phyloP scores from a whole-genome alignment of 2,329 filamentous ascomycete genomes.

The Sarocladium oryzae region DNA sequence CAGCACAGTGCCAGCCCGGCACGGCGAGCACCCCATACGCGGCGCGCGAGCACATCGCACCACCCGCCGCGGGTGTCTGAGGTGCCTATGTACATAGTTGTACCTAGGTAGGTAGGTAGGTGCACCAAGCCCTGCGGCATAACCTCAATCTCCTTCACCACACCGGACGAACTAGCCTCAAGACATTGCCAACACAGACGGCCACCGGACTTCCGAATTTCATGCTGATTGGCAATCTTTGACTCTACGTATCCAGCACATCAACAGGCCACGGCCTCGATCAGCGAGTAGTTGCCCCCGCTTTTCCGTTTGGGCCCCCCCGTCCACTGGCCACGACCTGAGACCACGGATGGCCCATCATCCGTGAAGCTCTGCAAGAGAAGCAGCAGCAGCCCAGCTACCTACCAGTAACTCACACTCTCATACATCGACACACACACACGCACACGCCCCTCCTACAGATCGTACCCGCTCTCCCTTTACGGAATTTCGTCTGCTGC shows the following conservation, averaged over 20 bases:
- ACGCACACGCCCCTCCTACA: background rate
- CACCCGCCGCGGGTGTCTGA: too few species aligned
- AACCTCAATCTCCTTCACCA: background rate
- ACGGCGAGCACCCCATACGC: background rate
- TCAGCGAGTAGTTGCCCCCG: background rate
- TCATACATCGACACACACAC: too few species aligned
- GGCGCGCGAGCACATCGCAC: background rate
- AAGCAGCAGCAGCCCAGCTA: background rate
- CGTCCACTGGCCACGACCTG: background rate
- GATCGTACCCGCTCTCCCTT: too few species aligned
- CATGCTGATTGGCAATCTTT: background rate
- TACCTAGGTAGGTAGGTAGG: too few species aligned
- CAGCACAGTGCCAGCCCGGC: background rate
- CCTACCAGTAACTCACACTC: too few species aligned
- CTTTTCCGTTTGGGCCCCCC: conserved; percentile 1
- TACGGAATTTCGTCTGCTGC: too few species aligned
- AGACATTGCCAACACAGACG: background rate
- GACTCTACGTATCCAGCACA: background rate
- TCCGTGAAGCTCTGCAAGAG: conserved; percentile 5
- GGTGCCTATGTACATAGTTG: too few species aligned
- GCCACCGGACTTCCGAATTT: background rate
- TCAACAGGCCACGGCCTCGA: background rate
- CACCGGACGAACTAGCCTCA: background rate
- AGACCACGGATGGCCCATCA: conserved; percentile 4
- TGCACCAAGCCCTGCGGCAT: background rate